Base-by-base conservation (phyloP, 139 green algal species). In the Raphidocelis subcapitata region DNA sequence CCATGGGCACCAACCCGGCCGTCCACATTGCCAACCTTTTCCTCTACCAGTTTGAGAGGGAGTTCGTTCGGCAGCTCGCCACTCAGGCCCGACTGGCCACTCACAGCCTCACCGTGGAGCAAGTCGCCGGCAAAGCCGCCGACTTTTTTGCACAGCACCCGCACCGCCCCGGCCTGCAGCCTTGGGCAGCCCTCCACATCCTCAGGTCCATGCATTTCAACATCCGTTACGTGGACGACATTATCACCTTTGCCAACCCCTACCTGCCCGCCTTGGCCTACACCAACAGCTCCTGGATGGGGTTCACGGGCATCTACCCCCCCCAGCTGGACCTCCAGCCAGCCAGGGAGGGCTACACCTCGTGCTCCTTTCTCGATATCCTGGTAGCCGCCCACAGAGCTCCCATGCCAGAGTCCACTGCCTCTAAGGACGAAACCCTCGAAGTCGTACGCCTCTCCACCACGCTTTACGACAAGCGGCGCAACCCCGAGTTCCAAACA, bases 321-420 rank as follows among this genome's bases (percentile, higher is more conserved):
- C 16, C 28, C 18, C 63, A 47, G 31, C 24, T 46, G 31, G 32
- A 35, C 36, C 52, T 64, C 36, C 37, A 65, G 44, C 1, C 44
- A 12, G 28, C 41, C 68, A 28, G 72, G 63, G 41, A 29, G 54
- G 24, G 29, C 29, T 20, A 33, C 35, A 69, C 36, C 16, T 36
- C 20, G 47, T 18, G 23, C 16, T 33, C 21, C 21, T 14, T 57
- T n/a, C n/a, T n/a, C n/a, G n/a, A 35, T 12, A 33, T 1, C 14
- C n/a, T 29, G 2, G 2, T 32, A 56, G 49, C 49, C 49, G 18
- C 16, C 16, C 49, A 16, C 18, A 32, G 24, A 60, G 41, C 44
- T 1, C 64, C 70, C 33, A 86, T 65, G 62, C 79, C 69, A 1
- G 67, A 41, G 8, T 47, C 70, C 51, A 31, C 29, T 5, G 59